phyloP scores from a whole-genome alignment of 257 asterid genomes.

The Phtheirospermum japonicum region DNA sequence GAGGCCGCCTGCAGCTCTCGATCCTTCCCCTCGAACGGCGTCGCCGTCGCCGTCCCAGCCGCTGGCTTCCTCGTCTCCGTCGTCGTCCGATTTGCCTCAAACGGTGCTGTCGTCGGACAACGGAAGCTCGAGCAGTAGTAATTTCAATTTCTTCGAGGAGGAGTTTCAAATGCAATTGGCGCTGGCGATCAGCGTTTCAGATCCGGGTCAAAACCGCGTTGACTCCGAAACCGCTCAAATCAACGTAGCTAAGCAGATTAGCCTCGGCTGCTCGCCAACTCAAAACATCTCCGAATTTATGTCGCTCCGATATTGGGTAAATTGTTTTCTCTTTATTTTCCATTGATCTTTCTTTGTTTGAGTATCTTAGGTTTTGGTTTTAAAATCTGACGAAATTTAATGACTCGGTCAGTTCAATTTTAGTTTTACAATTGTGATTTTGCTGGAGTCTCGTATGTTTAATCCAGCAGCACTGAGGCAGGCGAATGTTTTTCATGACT shows the following conservation, averaged over 20 bases:
- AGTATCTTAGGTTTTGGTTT: neutral
- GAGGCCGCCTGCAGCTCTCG: conserved; percentile 33
- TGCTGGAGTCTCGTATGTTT: neutral
- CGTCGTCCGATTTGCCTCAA: conserved; percentile 37
- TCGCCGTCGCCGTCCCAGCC: conserved; percentile 31
- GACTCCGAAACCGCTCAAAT: conserved; percentile 91
- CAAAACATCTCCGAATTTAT: conserved; percentile 62
- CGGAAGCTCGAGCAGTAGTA: conserved; percentile 28
- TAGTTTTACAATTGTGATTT: neutral
- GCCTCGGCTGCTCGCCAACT: conserved; percentile 74
- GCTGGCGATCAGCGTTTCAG: conserved; percentile 95
- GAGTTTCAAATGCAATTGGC: conserved; percentile 98
- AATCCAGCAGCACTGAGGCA: neutral
- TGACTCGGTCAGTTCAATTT: neutral
- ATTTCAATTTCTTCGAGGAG: conserved; percentile 83
- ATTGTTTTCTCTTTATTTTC: neutral
- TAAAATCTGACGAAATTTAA: neutral
- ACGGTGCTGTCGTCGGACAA: conserved; percentile 32
- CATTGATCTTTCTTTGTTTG: neutral
- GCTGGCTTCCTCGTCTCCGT: conserved; percentile 23
- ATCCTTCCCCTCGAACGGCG: conserved; percentile 37
- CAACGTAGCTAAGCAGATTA: conserved; percentile 84
- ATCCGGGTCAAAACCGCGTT: conserved; percentile 52
- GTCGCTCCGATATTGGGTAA: conserved; percentile 66
- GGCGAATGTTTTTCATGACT: neutral